phyloP scores from a whole-genome alignment of 1,284 basidiomycete genomes.

The Heterobasidion occidentale region DNA sequence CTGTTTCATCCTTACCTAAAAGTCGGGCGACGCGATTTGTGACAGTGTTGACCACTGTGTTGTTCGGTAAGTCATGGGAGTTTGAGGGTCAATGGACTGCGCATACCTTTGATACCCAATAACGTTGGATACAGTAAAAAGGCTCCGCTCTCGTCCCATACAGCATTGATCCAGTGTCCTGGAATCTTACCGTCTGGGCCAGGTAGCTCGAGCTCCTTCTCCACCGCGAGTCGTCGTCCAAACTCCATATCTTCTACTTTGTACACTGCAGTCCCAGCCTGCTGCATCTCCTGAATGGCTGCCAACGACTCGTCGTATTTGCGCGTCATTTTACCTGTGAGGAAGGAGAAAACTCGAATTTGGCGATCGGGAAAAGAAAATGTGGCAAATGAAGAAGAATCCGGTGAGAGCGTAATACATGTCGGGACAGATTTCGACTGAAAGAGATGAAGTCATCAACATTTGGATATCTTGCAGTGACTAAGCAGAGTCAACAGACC shows the following conservation, averaged over 20 bases:
- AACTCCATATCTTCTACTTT: slow-evolving; percentile 99
- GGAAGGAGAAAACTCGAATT: slow-evolving; percentile 89
- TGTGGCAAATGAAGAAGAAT: slow-evolving; percentile 83
- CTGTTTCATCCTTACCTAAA: slow-evolving; percentile 91
- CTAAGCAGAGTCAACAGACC: slow-evolving; percentile 32
- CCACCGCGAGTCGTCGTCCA: slow-evolving; percentile 87
- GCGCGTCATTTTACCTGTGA: slow-evolving; percentile 83
- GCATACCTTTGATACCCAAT: slow-evolving; percentile 88
- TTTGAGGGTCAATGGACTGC: not conserved
- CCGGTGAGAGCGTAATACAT: slow-evolving; percentile 86
- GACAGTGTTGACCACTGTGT: slow-evolving; percentile 84
- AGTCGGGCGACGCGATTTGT: slow-evolving; percentile 90
- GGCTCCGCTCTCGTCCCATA: slow-evolving; percentile 96
- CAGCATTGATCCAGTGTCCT: slow-evolving; percentile 74
- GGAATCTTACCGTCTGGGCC: slow-evolving; percentile 62
- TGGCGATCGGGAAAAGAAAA: slow-evolving; percentile 91
- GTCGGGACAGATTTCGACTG: slow-evolving; percentile 90
- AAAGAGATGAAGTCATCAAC: not conserved
- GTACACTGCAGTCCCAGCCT: slow-evolving; percentile 85
- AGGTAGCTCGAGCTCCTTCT: slow-evolving; percentile 84
- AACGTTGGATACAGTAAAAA: slow-evolving; percentile 92
- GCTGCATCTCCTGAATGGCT: slow-evolving; percentile 96
- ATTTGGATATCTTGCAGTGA: not conserved
- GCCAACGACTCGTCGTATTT: slow-evolving; percentile 93
- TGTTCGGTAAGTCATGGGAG: not conserved